phyloP scores from a whole-genome alignment of 371 early-diverging fungal genomes.

The Syncephalis fuscata region DNA sequence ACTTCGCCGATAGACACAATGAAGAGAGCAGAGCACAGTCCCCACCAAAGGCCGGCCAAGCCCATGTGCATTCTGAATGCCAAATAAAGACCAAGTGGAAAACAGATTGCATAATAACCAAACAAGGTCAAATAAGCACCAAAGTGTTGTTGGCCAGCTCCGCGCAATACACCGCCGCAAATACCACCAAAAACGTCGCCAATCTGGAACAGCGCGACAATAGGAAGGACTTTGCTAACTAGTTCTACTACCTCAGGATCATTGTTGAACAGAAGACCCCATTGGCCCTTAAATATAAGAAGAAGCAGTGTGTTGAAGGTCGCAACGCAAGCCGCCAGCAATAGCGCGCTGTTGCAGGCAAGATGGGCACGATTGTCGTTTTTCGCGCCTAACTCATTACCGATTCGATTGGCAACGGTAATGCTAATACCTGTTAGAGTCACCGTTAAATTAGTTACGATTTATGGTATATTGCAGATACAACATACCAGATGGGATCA shows the following conservation, averaged over 20 bases:
- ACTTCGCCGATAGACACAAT: slow-evolving; percentile 23
- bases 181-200: slow-evolving; percentile 45
- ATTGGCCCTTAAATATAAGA: slow-evolving; percentile 10
- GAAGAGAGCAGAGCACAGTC: slow-evolving; percentile 32
- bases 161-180: slow-evolving; percentile 53
- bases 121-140: slow-evolving; percentile 50
- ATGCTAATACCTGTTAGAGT: slow-evolving; percentile 30
- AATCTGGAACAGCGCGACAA: slow-evolving; percentile 69
- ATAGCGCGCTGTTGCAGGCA: slow-evolving; percentile 22
- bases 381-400: slow-evolving; percentile 47
- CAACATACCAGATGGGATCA: slow-evolving; percentile 35
- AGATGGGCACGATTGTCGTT: slow-evolving; percentile 20
- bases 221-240: slow-evolving; percentile 53
- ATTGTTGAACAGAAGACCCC: slow-evolving; percentile 37
- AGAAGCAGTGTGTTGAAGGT: slow-evolving; percentile 17
- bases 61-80: slow-evolving; percentile 34
- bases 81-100: slow-evolving; percentile 44
- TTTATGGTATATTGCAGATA: neutral
- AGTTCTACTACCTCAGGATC: slow-evolving; percentile 45
- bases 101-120: slow-evolving; percentile 41
- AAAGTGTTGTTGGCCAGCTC: slow-evolving; percentile 46
- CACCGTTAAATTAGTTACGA: slow-evolving; percentile 1
- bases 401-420: slow-evolving; percentile 61
- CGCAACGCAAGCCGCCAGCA: slow-evolving; percentile 23
- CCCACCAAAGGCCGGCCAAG: slow-evolving; percentile 49